phyloP scores from a whole-genome alignment of 192 early-diverging fungal genomes.

The Coemansia sp. region DNA sequence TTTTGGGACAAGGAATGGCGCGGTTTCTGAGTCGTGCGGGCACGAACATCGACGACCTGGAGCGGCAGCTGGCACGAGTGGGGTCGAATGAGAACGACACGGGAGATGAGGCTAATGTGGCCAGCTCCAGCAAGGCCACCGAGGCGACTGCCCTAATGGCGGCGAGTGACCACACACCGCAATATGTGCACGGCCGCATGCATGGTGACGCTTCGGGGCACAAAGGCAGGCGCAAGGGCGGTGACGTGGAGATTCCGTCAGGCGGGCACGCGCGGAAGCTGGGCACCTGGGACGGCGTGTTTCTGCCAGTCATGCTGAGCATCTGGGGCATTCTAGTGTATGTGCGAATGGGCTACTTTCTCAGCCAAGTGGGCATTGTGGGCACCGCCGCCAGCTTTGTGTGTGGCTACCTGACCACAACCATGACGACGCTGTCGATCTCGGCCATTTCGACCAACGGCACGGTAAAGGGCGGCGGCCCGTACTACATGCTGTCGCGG shows the following conservation, averaged over 20 bases:
- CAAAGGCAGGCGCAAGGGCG: constrained; percentile 1
- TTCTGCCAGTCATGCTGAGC: constrained; percentile 64
- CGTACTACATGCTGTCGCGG: constrained; percentile 69
- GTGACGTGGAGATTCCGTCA: not conserved
- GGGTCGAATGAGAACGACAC: constrained; percentile 46
- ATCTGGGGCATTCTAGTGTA: constrained; percentile 76
- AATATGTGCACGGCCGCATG: constrained; percentile 12
- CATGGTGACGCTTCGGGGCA: constrained; percentile 8
- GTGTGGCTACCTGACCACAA: constrained; percentile 61
- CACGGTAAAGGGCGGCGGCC: constrained; percentile 66
- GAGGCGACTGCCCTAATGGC: constrained; percentile 22
- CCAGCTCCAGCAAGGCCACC: constrained; percentile 5
- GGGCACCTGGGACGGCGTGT: constrained; percentile 70
- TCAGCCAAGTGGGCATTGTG: constrained; percentile 63
- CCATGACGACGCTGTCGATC: constrained; percentile 64
- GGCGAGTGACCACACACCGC: not conserved
- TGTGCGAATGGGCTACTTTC: constrained; percentile 68
- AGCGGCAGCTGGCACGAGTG: constrained; percentile 50
- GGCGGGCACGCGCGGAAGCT: constrained; percentile 50
- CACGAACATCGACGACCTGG: constrained; percentile 52
- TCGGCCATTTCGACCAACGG: constrained; percentile 73
- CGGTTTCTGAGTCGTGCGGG: constrained; percentile 56
- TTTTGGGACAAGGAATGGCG: constrained; percentile 17
- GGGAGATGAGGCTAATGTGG: constrained; percentile 14
- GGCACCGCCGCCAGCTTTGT: constrained; percentile 63